These are phyloP conservation scores for Alternaria arbusti DNA, from an alignment of 2,329 filamentous ascomycete species.

Conservation along the genomic window DNA sequence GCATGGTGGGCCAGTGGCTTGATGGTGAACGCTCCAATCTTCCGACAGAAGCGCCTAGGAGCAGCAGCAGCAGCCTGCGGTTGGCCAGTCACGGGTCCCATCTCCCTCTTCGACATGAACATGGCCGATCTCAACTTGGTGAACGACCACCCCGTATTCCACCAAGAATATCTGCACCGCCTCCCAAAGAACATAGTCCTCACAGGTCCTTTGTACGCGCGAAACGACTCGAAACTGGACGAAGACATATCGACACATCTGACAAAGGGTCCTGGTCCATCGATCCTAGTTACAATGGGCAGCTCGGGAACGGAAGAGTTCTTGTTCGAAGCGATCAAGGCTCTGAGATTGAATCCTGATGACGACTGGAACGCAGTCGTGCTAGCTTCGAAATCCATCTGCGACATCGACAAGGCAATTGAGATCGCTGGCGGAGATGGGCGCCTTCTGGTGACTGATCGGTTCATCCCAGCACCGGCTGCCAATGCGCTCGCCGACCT, in stretches of 20 bases:
- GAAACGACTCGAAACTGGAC: slow-evolving; percentile 30
- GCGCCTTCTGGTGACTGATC: slow-evolving; percentile 38
- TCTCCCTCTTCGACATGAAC: slow-evolving; percentile 44
- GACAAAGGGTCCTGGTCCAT: slow-evolving; percentile 26
- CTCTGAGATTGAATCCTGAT: slow-evolving; percentile 27
- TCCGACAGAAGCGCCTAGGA: slow-evolving; percentile 39
- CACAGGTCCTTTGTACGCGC: slow-evolving; percentile 37
- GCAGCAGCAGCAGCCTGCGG: slow-evolving; percentile 36
- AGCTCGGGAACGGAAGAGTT: slow-evolving; percentile 41
- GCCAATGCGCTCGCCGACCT: slow-evolving; percentile 40
- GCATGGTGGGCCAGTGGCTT: slow-evolving; percentile 35
- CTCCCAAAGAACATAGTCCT: slow-evolving; percentile 40
- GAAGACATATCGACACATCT: slow-evolving; percentile 36
- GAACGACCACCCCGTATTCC: slow-evolving; percentile 43
- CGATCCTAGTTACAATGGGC: slow-evolving; percentile 41
- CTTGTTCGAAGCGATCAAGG: slow-evolving; percentile 41
- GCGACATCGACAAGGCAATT: slow-evolving; percentile 34
- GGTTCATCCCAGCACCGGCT: slow-evolving; percentile 38
- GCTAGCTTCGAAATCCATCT: slow-evolving; percentile 40
- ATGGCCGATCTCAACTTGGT: slow-evolving; percentile 45
- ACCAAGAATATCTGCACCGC: slow-evolving; percentile 37
- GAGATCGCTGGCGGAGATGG: slow-evolving; percentile 30
- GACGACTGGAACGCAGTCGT: slow-evolving; percentile 42
- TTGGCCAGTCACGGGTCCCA: slow-evolving; percentile 38
- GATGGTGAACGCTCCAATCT: slow-evolving; percentile 43